Evolutionary conservation across 768 basidiomycete genomes (phyloP).

Genomic region (Hortiboletus campestris): DNA sequence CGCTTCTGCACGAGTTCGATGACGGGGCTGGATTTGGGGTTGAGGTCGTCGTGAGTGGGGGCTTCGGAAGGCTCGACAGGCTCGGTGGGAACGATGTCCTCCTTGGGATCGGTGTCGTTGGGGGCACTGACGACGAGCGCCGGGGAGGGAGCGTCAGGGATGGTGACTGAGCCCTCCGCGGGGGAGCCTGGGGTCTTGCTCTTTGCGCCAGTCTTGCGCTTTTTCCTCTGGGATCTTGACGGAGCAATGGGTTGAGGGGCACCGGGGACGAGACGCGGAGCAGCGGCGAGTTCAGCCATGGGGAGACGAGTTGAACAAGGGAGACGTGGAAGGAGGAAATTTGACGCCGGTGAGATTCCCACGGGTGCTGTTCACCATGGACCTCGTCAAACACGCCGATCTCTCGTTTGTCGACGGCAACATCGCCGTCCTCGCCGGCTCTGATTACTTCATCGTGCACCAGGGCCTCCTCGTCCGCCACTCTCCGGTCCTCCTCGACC

Average conservation of each 20-base stretch:
- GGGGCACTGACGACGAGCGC: conserved; percentile 51
- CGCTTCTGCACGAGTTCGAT: conserved; percentile 80
- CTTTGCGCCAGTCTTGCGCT: conserved; percentile 57
- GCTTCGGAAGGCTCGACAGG: conserved; percentile 41
- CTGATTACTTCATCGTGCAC: conserved; percentile 68
- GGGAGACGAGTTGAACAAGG: neutral
- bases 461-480: conserved; percentile 62
- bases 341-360: conserved; percentile 19
- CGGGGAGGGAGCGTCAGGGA: conserved; percentile 46
- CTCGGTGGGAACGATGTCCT: conserved; percentile 47
- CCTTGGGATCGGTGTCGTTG: conserved; percentile 45
- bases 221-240: conserved; percentile 66
- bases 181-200: conserved; percentile 49
- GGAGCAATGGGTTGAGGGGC: conserved; percentile 61
- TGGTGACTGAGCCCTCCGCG: conserved; percentile 35
- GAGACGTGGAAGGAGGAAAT: conserved; percentile 5
- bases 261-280: conserved; percentile 68
- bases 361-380: conserved; percentile 16
- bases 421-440: conserved; percentile 56
- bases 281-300: conserved; percentile 36
- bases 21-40: conserved; percentile 60
- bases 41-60: conserved; percentile 42
- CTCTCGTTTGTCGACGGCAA: conserved; percentile 72
- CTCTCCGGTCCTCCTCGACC: conserved; percentile 48
- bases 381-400: conserved; percentile 44